Base-by-base conservation (phyloP, 805 yeast genomes). In the Metschnikowia colocasiae region DNA sequence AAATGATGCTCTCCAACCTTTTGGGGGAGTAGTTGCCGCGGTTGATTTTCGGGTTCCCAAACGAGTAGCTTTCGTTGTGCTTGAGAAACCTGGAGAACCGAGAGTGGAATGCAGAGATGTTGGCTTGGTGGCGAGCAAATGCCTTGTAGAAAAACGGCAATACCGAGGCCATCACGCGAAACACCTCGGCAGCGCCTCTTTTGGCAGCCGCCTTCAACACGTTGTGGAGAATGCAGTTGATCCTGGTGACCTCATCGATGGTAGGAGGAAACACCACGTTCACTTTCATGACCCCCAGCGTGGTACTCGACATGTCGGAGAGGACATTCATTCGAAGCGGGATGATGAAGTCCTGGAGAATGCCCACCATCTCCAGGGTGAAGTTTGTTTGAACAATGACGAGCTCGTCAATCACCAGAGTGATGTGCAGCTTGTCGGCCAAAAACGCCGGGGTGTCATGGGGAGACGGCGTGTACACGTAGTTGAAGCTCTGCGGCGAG, bases 111-210 rank as follows among this genome's bases (percentile, higher is more conserved):
- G 76, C 74, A 53, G 81, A 82, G 9, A 94, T 79, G 16, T 96
- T 96, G 7, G 97, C 96, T 64, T 91, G 96, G 64, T 92, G 97
- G 48, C 97, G 75, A 74, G 90, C 87, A 57, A 87, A 87, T 0
- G 97, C 96, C 60, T 90, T 87, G 68, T 87, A 92, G 62, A 90
- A 92, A 63, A 88, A 89, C 0, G 97, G 97, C 13, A 92, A 75
- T 0, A 94, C 82, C 43, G 81, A 76, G 3, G 90, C 94, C 59
- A 95, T 79, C 0, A 92, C 96, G 51, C 80, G 83, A 49, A 92
- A 64, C 3, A 88, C 73, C 63, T 92, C 97, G 43, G 77, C 75
- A 43, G 85, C 78, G 2, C 97, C 97, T 59, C 64, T 80, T 0
- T 83, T 80, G 2, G 71, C 59, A 0, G 97, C 92, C 13, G 76